Evolutionary conservation across 495 filamentous ascomycete species (phyloP).

Genomic region (Aspergillus leporis): DNA sequence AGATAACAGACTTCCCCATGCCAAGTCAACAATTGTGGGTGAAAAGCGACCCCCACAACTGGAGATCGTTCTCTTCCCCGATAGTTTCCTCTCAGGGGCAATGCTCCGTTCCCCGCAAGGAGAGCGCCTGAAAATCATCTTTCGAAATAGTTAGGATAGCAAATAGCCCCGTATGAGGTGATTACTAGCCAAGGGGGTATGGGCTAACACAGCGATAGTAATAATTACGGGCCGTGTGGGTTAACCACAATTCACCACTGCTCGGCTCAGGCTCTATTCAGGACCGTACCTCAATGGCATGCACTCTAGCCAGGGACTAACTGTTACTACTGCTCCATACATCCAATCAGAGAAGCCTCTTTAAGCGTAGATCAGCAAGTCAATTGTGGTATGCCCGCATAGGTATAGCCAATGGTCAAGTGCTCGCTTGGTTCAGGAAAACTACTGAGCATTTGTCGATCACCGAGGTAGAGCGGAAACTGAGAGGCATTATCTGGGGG

Average conservation of each 20-base stretch:
- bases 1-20: background rate
- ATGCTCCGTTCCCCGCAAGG: constrained; percentile 6
- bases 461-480: constrained; percentile 15
- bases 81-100: constrained; percentile 2
- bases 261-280: background rate
- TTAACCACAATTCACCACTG: background rate
- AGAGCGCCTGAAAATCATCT: constrained; percentile 1
- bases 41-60: background rate
- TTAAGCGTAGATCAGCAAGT: constrained; percentile 10
- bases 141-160: background rate
- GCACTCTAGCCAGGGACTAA: constrained; percentile 13
- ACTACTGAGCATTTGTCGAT: constrained; percentile 13
- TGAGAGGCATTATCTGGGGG: constrained; percentile 1
- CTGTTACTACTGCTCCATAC: background rate
- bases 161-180: constrained; percentile 1
- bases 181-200: background rate
- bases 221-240: constrained; percentile 6
- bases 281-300: constrained; percentile 6
- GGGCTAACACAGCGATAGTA: background rate
- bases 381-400: constrained; percentile 10
- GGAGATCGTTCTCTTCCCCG: constrained; percentile 1
- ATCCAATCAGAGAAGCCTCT: constrained; percentile 1
- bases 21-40: constrained; percentile 1
- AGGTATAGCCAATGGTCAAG: constrained; percentile 7
- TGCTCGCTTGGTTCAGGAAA: constrained; percentile 3